Percentiles rank a stretch among this genome's conserved stretches.
phyloP scores from a whole-genome alignment of 352 stramenopile genomes.

The Pythium biforme region DNA sequence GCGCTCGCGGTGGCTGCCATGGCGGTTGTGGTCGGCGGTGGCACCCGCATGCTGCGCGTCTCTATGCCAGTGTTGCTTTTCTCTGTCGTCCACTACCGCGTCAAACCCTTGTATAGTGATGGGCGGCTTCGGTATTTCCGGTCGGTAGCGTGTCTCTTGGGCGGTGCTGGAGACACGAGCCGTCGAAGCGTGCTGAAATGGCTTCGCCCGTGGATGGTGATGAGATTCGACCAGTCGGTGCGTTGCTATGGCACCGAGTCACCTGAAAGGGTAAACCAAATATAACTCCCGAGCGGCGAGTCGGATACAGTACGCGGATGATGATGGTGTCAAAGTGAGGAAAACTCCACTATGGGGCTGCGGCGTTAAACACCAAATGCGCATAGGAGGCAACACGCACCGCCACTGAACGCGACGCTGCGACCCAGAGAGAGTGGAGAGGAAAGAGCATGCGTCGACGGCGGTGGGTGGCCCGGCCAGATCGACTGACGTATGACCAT shows the following conservation, averaged over 20 bases:
- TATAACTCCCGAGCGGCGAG: neutral
- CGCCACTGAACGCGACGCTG: too few species aligned
- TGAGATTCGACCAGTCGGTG: slow-evolving; percentile 4
- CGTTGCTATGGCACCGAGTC: slow-evolving; percentile 24
- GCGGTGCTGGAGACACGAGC: slow-evolving; percentile 33
- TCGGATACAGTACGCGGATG: too few species aligned
- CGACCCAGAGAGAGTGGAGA: slow-evolving; percentile 1
- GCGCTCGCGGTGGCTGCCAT: slow-evolving; percentile 1
- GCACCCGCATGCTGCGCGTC: slow-evolving; percentile 8
- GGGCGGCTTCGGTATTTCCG: slow-evolving; percentile 5
- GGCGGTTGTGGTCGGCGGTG: neutral
- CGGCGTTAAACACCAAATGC: neutral
- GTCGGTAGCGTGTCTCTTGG: slow-evolving; percentile 23
- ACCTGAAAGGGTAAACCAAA: neutral
- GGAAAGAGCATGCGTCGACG: neutral
- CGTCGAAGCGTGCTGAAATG: neutral
- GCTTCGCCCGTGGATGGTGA: neutral
- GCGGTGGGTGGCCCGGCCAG: neutral
- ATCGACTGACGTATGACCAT: slow-evolving; percentile 29
- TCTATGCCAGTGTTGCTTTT: slow-evolving; percentile 21
- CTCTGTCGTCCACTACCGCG: slow-evolving; percentile 16
- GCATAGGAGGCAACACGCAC: neutral
- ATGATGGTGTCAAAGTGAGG: too few species aligned
- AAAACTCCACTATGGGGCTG: neutral
- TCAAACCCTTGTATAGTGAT: slow-evolving; percentile 11